phyloP scores from a whole-genome alignment of 169 alveolate species.

The Plasmodium chabaudi region DNA sequence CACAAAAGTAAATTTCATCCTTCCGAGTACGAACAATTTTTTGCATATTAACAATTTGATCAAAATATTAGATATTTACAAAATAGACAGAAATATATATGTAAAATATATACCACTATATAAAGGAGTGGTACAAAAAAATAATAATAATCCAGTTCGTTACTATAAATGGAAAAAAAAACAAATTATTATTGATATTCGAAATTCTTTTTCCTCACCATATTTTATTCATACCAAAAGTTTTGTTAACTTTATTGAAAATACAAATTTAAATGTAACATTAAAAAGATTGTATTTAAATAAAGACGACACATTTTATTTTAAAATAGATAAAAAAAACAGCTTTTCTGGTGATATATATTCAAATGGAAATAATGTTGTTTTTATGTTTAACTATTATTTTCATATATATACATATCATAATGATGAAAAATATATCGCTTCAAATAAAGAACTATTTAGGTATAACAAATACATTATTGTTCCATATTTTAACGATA shows the following conservation, averaged over 20 bases:
- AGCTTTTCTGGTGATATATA: constrained; percentile 25
- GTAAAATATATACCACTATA: constrained; percentile 25
- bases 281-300: constrained; percentile 57
- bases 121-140: constrained; percentile 9
- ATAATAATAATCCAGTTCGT: constrained; percentile 4
- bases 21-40: constrained; percentile 40
- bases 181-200: constrained; percentile 43
- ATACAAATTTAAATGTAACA: constrained; percentile 48
- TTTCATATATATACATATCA: constrained; percentile 53
- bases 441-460: constrained; percentile 51
- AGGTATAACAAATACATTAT: constrained; percentile 40
- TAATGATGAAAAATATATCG: constrained; percentile 46
- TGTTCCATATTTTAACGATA: constrained; percentile 65
- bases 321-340: constrained; percentile 53
- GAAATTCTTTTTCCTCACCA: constrained; percentile 70
- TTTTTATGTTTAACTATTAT: constrained; percentile 45
- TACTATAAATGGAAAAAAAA: constrained; percentile 71
- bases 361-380: constrained; percentile 32
- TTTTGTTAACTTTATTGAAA: constrained; percentile 58
- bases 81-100: constrained; percentile 26
- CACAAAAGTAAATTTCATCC: constrained; percentile 23
- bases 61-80: constrained; percentile 43
- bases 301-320: constrained; percentile 47
- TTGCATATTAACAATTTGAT: constrained; percentile 54
- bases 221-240: constrained; percentile 71